Conservation (phyloP, 768 basidiomycete species). For the Boletus rex-veris region DNA sequence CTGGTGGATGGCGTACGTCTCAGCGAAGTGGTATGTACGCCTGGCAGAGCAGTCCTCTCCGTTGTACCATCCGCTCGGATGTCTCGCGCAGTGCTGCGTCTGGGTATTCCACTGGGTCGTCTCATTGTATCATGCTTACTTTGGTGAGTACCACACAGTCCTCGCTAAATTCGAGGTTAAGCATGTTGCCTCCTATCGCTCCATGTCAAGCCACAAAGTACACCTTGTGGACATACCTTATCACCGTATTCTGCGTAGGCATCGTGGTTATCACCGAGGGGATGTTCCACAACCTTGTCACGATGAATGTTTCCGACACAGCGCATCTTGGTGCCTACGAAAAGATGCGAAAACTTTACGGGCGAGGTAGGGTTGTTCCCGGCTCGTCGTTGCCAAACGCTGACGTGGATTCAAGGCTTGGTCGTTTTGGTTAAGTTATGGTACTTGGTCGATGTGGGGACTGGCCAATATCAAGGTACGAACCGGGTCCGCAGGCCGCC, state of each 20-base stretch:
- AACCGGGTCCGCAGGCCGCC: not conserved
- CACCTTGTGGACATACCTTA: conserved; percentile 11
- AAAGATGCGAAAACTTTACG: conserved; percentile 10
- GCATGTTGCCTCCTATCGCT: not conserved
- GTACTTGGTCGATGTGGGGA: conserved; percentile 13
- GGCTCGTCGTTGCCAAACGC: not conserved
- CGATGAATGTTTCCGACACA: conserved; percentile 1
- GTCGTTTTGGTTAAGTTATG: conserved; percentile 12
- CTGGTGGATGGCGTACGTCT: conserved; percentile 19
- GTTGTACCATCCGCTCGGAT: conserved; percentile 24
- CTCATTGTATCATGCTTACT: conserved; percentile 17
- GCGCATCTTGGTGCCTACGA: conserved; percentile 20
- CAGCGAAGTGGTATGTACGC: conserved; percentile 20
- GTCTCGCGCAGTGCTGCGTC: conserved; percentile 21
- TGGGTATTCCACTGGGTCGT: conserved; percentile 26
- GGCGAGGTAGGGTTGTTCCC: conserved; percentile 4
- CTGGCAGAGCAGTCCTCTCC: conserved; percentile 19
- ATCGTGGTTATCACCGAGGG: conserved; percentile 15
- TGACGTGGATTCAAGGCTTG: conserved; percentile 9
- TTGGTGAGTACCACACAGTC: conserved; percentile 7
- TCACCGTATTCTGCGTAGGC: conserved; percentile 18
- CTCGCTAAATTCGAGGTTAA: not conserved
- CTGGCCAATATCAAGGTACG: not conserved
- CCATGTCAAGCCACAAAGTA: conserved; percentile 10
- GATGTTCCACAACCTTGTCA: conserved; percentile 21